phyloP scores from a whole-genome alignment of 2,329 filamentous ascomycete species.

The Dothidotthia symphoricarpi region DNA sequence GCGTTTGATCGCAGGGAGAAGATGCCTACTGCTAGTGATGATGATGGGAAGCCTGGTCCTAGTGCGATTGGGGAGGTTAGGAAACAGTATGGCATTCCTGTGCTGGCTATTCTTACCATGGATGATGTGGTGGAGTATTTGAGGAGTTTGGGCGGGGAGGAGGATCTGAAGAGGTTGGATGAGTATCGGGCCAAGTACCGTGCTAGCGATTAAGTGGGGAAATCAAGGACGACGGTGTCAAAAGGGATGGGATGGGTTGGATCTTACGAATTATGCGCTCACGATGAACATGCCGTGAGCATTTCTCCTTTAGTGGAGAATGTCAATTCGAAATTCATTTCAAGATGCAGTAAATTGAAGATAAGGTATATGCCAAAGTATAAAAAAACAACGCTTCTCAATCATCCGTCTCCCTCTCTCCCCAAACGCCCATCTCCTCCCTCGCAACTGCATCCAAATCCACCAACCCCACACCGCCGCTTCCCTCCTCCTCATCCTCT shows the following conservation, averaged over 20 bases:
- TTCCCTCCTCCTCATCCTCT: constrained; percentile 11
- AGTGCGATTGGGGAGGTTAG: constrained; percentile 85
- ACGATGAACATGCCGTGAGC: not conserved
- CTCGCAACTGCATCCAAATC: constrained; percentile 38
- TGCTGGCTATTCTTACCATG: constrained; percentile 78
- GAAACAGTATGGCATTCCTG: constrained; percentile 79
- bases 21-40: constrained; percentile 59
- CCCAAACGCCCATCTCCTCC: constrained; percentile 40
- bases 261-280: not conserved
- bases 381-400: no score
- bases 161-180: constrained; percentile 46
- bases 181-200: constrained; percentile 44
- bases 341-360: no score
- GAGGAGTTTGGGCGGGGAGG: constrained; percentile 45
- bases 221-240: no score
- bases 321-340: no score
- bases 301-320: no score
- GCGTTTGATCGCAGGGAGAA: constrained; percentile 86
- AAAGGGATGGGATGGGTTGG: no score
- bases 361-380: no score
- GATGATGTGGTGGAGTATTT: constrained; percentile 66
- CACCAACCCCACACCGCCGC: constrained; percentile 20
- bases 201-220: constrained; percentile 38
- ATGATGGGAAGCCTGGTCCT: constrained; percentile 66
- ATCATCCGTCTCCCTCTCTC: constrained; percentile 26